A percentile compares a stretch with the other conserved stretches of the same genome.
Evolutionary conservation across 2,329 filamentous ascomycete species (phyloP).

Genomic region (Penicillium sp.): DNA sequence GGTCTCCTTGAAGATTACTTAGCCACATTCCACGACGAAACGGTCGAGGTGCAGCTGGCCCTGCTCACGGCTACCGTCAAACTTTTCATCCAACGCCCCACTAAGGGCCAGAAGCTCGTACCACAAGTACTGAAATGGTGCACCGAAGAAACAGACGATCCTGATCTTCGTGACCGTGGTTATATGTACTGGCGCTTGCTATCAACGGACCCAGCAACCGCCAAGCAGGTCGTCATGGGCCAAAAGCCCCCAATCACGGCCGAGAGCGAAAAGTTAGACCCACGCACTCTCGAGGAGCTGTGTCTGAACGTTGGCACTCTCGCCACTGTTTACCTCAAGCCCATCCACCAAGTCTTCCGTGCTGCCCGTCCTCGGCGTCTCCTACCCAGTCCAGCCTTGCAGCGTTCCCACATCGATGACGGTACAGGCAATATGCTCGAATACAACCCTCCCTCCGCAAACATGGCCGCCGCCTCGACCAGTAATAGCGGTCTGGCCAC

Average conservation of each 20-base stretch:
- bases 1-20: constrained; percentile 91
- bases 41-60: constrained; percentile 91
- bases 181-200: constrained; percentile 99
- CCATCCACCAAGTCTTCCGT: constrained; percentile 94
- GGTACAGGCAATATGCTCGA: constrained; percentile 30
- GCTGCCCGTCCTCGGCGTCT: constrained; percentile 77
- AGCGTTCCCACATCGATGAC: constrained; percentile 59
- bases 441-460: constrained; percentile 38
- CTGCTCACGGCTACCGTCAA: constrained; percentile 96
- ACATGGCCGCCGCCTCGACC: constrained; percentile 28
- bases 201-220: constrained; percentile 83
- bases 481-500: constrained; percentile 27
- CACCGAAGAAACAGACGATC: constrained; percentile 98
- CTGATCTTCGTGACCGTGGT: constrained; percentile 88
- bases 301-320: constrained; percentile 94
- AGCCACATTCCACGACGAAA: constrained; percentile 89
- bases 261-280: constrained; percentile 90
- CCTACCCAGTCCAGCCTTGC: constrained; percentile 79
- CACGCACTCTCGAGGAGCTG: constrained; percentile 90
- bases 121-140: constrained; percentile 97
- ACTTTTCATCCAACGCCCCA: constrained; percentile 93
- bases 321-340: constrained; percentile 96
- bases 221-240: constrained; percentile 90
- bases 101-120: constrained; percentile 88
- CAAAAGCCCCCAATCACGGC: constrained; percentile 95